Conservation (phyloP, 176 grass and related monocot species). For the Ananas comosus region DNA sequence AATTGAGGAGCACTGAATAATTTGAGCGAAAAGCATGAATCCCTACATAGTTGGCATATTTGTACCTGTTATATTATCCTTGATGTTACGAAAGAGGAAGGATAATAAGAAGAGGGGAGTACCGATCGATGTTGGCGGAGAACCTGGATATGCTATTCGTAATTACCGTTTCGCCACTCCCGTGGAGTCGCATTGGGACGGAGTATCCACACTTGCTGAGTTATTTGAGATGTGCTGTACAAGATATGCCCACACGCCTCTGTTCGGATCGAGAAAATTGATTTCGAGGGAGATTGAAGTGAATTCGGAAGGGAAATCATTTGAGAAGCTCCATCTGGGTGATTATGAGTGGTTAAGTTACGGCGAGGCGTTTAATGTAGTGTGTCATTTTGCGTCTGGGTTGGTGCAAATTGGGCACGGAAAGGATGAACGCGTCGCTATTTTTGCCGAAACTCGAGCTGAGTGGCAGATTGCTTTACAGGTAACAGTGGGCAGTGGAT, state of each 20-base stretch:
- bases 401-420: slow-evolving; percentile 53
- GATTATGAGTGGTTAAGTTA: slow-evolving; percentile 82
- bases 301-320: slow-evolving; percentile 50
- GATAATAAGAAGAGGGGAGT: slow-evolving; percentile 57
- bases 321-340: slow-evolving; percentile 92
- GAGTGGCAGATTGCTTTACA: slow-evolving; percentile 95
- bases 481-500: slow-evolving; percentile 17
- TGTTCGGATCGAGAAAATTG: slow-evolving; percentile 70
- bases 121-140: slow-evolving; percentile 42
- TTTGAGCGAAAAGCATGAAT: slow-evolving; percentile 35
- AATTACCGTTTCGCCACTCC: slow-evolving; percentile 49
- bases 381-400: slow-evolving; percentile 70
- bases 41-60: slow-evolving; percentile 55
- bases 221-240: slow-evolving; percentile 75
- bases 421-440: slow-evolving; percentile 54
- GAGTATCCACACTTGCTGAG: slow-evolving; percentile 64
- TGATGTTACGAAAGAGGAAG: slow-evolving; percentile 48
- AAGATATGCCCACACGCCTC: slow-evolving; percentile 42
- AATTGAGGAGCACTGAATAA: background rate
- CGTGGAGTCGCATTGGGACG: slow-evolving; percentile 63
- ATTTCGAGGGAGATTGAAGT: slow-evolving; percentile 48
- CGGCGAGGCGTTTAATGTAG: slow-evolving; percentile 53
- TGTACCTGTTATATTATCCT: slow-evolving; percentile 43
- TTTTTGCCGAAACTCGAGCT: slow-evolving; percentile 84
- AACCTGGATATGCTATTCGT: slow-evolving; percentile 47